These are phyloP conservation scores for Yarrowia sp. DNA, from an alignment of 805 yeast species.

Conservation along the genomic window DNA sequence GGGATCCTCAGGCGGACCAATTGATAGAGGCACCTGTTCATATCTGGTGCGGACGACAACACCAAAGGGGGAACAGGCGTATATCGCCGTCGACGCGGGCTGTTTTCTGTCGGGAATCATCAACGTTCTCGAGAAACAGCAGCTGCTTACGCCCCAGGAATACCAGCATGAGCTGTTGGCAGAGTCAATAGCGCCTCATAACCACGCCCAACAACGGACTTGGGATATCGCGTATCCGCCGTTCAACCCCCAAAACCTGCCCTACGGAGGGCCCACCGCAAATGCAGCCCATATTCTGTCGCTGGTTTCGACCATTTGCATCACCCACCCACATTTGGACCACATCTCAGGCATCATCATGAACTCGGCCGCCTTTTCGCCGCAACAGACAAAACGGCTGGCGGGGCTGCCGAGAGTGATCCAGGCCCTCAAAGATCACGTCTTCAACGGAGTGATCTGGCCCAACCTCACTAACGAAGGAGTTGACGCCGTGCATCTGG, in stretches of 20 bases:
- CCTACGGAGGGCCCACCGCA: slow-evolving; percentile 6
- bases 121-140: slow-evolving; percentile 40
- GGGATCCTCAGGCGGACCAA: slow-evolving; percentile 86
- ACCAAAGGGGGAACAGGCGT: slow-evolving; percentile 28
- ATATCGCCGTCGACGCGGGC: slow-evolving; percentile 78
- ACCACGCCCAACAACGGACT: not conserved
- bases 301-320: slow-evolving; percentile 36
- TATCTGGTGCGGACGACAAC: slow-evolving; percentile 53
- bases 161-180: not conserved
- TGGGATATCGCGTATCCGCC: slow-evolving; percentile 18
- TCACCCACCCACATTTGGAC: slow-evolving; percentile 85
- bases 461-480: slow-evolving; percentile 56
- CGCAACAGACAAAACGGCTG: slow-evolving; percentile 44
- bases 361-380: slow-evolving; percentile 60
- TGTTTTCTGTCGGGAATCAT: slow-evolving; percentile 59
- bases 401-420: slow-evolving; percentile 57
- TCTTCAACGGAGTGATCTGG: slow-evolving; percentile 80
- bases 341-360: slow-evolving; percentile 68
- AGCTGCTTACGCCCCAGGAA: not conserved
- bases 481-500: slow-evolving; percentile 24
- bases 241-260: not conserved
- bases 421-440: slow-evolving; percentile 49
- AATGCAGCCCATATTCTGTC: slow-evolving; percentile 14
- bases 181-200: not conserved
- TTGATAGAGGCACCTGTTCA: slow-evolving; percentile 67